These are phyloP conservation scores for Boletus mariae DNA, from an alignment of 1,284 basidiomycete species.

Conservation along the genomic window DNA sequence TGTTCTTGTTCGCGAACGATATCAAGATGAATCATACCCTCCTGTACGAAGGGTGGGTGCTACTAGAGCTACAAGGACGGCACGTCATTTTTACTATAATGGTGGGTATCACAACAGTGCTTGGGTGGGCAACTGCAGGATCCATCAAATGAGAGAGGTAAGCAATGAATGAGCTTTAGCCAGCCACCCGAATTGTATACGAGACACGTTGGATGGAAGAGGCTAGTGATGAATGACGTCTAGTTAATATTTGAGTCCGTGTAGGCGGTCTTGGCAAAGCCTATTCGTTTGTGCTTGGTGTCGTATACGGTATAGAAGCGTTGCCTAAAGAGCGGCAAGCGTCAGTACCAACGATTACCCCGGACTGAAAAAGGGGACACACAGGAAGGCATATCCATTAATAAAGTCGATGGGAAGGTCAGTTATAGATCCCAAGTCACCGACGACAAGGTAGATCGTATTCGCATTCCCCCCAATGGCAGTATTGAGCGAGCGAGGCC, in stretches of 20 bases:
- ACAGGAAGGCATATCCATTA: slow-evolving; percentile 14
- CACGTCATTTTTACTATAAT: not conserved
- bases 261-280: not conserved
- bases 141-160: not conserved
- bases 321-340: not conserved
- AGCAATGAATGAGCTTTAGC: not conserved
- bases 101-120: not conserved
- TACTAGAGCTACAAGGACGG: not conserved
- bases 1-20: too few species aligned
- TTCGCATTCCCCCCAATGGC: slow-evolving; percentile 38
- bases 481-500: slow-evolving; percentile 46
- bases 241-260: not conserved
- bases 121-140: not conserved
- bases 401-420: slow-evolving; percentile 26
- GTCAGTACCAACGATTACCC: not conserved
- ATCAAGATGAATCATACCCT: too few species aligned
- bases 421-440: slow-evolving; percentile 19
- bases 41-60: too few species aligned
- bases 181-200: not conserved
- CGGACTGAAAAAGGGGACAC: slow-evolving; percentile 3
- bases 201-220: not conserved
- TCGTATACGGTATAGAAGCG: slow-evolving; percentile 2
- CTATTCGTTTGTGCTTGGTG: not conserved
- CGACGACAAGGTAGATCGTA: slow-evolving; percentile 44
- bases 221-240: not conserved